Base-by-base conservation (phyloP, 148 eudicot species). In the Nyssa sinensis region DNA sequence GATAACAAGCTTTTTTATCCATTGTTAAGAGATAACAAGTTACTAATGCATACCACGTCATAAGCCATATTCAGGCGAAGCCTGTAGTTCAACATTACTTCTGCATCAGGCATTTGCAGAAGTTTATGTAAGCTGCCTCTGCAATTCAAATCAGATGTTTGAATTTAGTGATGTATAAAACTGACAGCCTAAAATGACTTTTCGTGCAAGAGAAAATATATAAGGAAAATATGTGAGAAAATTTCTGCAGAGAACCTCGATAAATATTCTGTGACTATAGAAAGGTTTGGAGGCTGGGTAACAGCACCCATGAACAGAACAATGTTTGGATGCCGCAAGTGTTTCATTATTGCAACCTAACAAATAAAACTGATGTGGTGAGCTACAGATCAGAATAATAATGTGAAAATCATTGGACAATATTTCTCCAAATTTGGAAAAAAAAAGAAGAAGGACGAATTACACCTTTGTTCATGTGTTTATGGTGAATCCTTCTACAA, bases 221-320 rank as follows among this genome's bases (percentile, higher is more conserved):
- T 59, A 35, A 34, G 1, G 34, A 59, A 9, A 60, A 35, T 10
- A 5, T 9, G 1, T 33, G 24, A 7, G 31, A 47, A 64, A 62
- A n/a, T 24, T 64, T 16, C 19, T n/a, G 62, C 58, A 69, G 41
- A 47, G 47, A 70, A 90, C 98, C 97, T 90, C 72, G 97, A 90
- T 35, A 91, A 77, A 83, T 90, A 94, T 79, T 94, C 97, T 29
- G 97, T 94, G 44, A 94, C 98, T 81, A 94, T 94, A 51, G 98
- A 93, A 84, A n/a, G n/a, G n/a, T n/a, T n/a, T n/a, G n/a, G n/a
- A n/a, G n/a, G n/a, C n/a, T n/a, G n/a, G n/a, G n/a, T n/a, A n/a
- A n/a, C n/a, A n/a, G n/a, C n/a, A n/a, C n/a, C n/a, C n/a, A n/a
- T n/a, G n/a, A n/a, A n/a, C n/a, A n/a, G n/a, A n/a, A n/a, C n/a